phyloP scores from a whole-genome alignment of 805 yeast genomes.

The Sugiyamaella qingdaonensis region DNA sequence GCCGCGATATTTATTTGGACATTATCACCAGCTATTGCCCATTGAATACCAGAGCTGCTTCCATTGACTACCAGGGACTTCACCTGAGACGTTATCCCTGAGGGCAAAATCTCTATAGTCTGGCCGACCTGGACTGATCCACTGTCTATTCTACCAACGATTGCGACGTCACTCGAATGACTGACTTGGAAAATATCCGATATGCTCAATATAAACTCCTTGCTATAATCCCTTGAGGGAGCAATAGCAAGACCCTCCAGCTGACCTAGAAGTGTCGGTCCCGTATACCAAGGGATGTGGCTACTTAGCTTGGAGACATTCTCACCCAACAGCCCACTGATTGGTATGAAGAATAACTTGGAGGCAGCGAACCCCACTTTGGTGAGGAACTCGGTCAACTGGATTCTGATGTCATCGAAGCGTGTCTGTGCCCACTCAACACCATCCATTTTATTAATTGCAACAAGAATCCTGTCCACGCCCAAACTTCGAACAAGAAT shows the following conservation, averaged over 20 bases:
- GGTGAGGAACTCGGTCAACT: slow-evolving; percentile 49
- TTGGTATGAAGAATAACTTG: slow-evolving; percentile 54
- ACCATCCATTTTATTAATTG: slow-evolving; percentile 67
- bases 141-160: slow-evolving; percentile 62
- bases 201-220: slow-evolving; percentile 54
- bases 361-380: slow-evolving; percentile 43
- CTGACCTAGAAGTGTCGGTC: slow-evolving; percentile 34
- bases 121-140: slow-evolving; percentile 75
- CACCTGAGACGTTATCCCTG: slow-evolving; percentile 30
- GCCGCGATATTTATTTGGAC: slow-evolving; percentile 42
- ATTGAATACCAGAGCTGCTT: slow-evolving; percentile 14
- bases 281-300: slow-evolving; percentile 42
- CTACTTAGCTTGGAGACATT: slow-evolving; percentile 49
- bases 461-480: slow-evolving; percentile 54
- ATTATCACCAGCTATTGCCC: slow-evolving; percentile 54
- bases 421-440: slow-evolving; percentile 53
- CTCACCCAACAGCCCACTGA: slow-evolving; percentile 64
- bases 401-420: slow-evolving; percentile 47
- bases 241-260: slow-evolving; percentile 19
- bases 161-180: slow-evolving; percentile 45
- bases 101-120: slow-evolving; percentile 53
- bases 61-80: slow-evolving; percentile 17
- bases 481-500: slow-evolving; percentile 65
- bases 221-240: slow-evolving; percentile 27
- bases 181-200: slow-evolving; percentile 56